phyloP scores from a whole-genome alignment of 495 filamentous ascomycete genomes.

The Pyrenopolyporus hunteri region DNA sequence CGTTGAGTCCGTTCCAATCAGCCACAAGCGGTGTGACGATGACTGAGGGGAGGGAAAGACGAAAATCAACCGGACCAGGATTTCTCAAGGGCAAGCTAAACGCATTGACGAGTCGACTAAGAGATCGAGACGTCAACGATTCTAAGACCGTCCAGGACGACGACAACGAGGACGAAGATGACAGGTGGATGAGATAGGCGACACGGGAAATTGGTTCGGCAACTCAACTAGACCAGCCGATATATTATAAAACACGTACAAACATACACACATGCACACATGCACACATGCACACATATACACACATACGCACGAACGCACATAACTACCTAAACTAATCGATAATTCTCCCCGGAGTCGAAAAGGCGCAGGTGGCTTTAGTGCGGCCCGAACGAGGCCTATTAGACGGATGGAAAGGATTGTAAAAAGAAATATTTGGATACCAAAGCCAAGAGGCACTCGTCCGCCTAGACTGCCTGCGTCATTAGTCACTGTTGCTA shows the following conservation, averaged over 20 bases:
- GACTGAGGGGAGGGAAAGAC: slow-evolving; percentile 31
- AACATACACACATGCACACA: not conserved
- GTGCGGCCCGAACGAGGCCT: not conserved
- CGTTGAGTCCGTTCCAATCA: slow-evolving; percentile 31
- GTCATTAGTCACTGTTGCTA: slow-evolving; percentile 16
- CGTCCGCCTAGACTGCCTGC: slow-evolving; percentile 2
- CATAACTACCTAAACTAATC: slow-evolving; percentile 7
- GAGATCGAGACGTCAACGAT: slow-evolving; percentile 43
- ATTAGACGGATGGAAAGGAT: not conserved
- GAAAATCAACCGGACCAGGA: slow-evolving; percentile 34
- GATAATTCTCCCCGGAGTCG: slow-evolving; percentile 15
- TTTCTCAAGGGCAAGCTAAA: slow-evolving; percentile 50
- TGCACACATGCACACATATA: no score
- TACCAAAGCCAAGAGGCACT: not conserved
- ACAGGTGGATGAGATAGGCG: slow-evolving; percentile 11
- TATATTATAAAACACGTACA: not conserved
- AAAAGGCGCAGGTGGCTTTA: not conserved
- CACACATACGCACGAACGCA: no score
- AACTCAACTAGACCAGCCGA: not conserved
- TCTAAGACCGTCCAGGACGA: slow-evolving; percentile 20
- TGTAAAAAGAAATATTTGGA: slow-evolving; percentile 16
- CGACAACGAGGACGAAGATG: slow-evolving; percentile 27
- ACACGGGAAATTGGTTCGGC: not conserved
- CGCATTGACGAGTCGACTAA: slow-evolving; percentile 46
- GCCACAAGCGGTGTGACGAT: slow-evolving; percentile 17